Evolutionary conservation across 2,329 filamentous ascomycete species (phyloP).

Genomic region (Cercospora sesami): DNA sequence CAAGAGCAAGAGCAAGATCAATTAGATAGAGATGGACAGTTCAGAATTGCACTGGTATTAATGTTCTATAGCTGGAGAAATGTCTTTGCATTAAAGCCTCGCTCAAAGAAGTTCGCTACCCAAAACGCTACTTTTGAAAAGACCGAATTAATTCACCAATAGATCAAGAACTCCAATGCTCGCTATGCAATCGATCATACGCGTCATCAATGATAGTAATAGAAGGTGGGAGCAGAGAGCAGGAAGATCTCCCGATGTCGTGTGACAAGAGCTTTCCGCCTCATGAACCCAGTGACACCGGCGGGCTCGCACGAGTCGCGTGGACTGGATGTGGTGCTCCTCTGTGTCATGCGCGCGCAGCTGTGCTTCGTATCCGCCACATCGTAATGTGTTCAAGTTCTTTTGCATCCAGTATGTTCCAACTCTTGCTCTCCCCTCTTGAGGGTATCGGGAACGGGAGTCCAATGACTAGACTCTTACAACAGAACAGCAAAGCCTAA

Average conservation of each 20-base stretch:
- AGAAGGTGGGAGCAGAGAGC: background rate
- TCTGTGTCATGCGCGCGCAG: background rate
- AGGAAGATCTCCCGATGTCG: background rate
- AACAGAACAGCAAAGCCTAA: conserved; percentile 55
- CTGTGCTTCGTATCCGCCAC: background rate
- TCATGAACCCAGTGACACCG: conserved; percentile 1
- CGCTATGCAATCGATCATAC: conserved; percentile 3
- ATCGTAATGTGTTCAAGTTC: background rate
- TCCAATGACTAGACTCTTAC: conserved; percentile 17
- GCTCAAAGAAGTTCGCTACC: background rate
- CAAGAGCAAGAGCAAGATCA: background rate
- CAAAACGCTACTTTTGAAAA: background rate
- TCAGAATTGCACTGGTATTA: background rate
- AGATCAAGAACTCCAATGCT: background rate
- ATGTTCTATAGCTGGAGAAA: background rate
- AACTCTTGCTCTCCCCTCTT: background rate
- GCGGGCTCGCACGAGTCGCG: background rate
- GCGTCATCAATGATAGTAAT: background rate
- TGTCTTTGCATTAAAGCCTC: background rate
- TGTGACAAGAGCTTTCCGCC: background rate
- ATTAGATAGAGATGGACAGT: background rate
- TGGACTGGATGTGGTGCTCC: background rate
- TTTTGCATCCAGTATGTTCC: background rate
- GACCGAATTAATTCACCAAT: background rate
- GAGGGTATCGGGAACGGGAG: background rate